Percentiles rank a stretch among this genome's conserved stretches.
These are phyloP conservation scores for Schwanniomyces etchellsii DNA, from an alignment of 1,139 yeast species.

Conservation along the genomic window DNA sequence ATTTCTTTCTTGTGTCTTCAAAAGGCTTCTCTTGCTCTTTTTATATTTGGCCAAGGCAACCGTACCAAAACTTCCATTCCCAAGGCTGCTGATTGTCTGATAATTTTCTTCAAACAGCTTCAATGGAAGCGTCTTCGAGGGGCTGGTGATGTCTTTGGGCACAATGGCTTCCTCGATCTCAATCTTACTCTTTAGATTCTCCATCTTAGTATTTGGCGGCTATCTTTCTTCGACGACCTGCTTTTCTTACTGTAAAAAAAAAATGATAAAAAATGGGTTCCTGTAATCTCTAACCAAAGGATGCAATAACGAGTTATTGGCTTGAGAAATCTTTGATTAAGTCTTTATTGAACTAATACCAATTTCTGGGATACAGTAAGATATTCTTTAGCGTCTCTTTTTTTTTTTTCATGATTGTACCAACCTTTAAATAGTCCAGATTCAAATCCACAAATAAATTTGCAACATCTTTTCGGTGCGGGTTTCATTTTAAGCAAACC, in stretches of 20 bases:
- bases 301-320: too few species aligned
- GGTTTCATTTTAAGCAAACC: neutral
- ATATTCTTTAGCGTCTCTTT: too few species aligned
- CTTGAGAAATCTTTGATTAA: too few species aligned
- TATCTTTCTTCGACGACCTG: too few species aligned
- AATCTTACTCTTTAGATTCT: constrained; percentile 1
- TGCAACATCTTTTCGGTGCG: constrained; percentile 1
- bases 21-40: constrained; percentile 10
- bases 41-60: constrained; percentile 56
- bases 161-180: constrained; percentile 1
- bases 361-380: too few species aligned
- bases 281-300: too few species aligned
- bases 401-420: too few species aligned
- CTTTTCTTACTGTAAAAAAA: too few species aligned
- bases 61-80: constrained; percentile 75
- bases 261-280: too few species aligned
- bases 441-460: constrained; percentile 2
- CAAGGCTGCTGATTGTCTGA: constrained; percentile 48
- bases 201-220: constrained; percentile 4
- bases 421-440: too few species aligned
- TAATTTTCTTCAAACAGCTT: constrained; percentile 41
- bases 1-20: constrained; percentile 10
- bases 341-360: too few species aligned
- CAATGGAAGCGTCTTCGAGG: too few species aligned
- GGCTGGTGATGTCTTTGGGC: constrained; percentile 11